phyloP scores from a whole-genome alignment of 345 rosid genomes.

The Salix dunnii region DNA sequence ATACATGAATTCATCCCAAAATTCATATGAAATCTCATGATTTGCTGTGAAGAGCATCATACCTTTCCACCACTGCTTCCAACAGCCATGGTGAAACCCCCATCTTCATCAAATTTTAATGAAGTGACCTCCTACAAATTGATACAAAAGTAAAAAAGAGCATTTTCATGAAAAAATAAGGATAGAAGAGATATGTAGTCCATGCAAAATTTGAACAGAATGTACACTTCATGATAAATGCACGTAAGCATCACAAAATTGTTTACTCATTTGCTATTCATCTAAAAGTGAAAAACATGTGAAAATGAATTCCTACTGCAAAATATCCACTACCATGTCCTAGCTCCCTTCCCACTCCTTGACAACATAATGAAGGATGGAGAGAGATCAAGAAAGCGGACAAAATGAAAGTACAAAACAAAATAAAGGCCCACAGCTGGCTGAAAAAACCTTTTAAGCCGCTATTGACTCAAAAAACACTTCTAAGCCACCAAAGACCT shows the following conservation, averaged over 20 bases:
- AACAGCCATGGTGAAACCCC: slow-evolving; percentile 79
- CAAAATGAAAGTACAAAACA: background rate
- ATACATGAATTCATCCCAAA: background rate
- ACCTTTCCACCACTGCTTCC: slow-evolving; percentile 96
- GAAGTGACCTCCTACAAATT: slow-evolving; percentile 80
- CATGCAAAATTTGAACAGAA: background rate
- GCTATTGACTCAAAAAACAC: background rate
- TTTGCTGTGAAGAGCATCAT: slow-evolving; percentile 9
- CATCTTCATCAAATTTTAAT: slow-evolving; percentile 71
- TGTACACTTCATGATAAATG: too few relatives aligned
- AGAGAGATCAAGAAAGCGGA: too few relatives aligned
- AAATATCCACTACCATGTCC: too few relatives aligned
- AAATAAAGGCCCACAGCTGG: background rate
- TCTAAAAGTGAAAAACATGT: too few relatives aligned
- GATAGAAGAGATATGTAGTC: background rate
- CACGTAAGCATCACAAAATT: too few relatives aligned
- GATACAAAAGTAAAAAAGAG: background rate
- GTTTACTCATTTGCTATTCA: too few relatives aligned
- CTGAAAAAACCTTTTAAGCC: background rate
- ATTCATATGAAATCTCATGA: background rate
- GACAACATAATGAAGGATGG: too few relatives aligned
- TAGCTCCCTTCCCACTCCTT: too few relatives aligned
- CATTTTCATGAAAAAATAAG: background rate
- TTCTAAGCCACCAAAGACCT: too few relatives aligned
- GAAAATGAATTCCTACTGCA: too few relatives aligned